A percentile compares a stretch with the other conserved stretches of the same genome.
Conservation (phyloP, 371 early-diverging fungal genomes). For the Polyrhizophydium stewartii region DNA sequence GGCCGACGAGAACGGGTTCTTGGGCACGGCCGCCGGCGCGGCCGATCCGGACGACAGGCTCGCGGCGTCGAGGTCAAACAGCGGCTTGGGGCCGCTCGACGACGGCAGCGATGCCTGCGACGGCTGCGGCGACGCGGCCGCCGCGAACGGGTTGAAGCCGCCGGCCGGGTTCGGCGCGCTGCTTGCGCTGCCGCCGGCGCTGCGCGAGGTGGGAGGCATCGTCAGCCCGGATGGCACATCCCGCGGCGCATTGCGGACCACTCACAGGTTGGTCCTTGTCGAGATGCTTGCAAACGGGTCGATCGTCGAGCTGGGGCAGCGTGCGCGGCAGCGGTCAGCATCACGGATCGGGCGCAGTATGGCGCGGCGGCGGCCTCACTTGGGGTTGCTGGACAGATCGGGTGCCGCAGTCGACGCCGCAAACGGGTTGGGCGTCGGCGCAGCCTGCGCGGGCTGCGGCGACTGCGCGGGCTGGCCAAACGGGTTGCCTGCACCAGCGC, state of each 20-base stretch:
- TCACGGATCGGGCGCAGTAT: background rate
- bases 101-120: constrained; percentile 1
- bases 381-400: constrained; percentile 10
- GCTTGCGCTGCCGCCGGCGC: background rate
- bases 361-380: constrained; percentile 5
- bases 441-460: no score
- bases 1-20: constrained; percentile 26
- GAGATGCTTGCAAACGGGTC: constrained; percentile 47
- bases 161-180: constrained; percentile 7
- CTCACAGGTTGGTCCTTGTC: constrained; percentile 4
- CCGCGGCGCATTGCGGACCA: no score
- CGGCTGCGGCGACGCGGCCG: constrained; percentile 5
- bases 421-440: constrained; percentile 30
- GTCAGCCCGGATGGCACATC: background rate
- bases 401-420: constrained; percentile 16
- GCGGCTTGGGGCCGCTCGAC: constrained; percentile 3
- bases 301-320: constrained; percentile 28
- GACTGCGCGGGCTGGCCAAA: constrained; percentile 12
- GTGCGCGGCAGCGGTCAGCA: background rate
- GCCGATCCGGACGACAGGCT: constrained; percentile 6
- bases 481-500: constrained; percentile 29
- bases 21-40: background rate
- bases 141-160: background rate
- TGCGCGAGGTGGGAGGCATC: background rate
- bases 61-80: constrained; percentile 9